Evolutionary conservation across 2,329 filamentous ascomycete genomes (phyloP).

Genomic region (Colletotrichum sp.): DNA sequence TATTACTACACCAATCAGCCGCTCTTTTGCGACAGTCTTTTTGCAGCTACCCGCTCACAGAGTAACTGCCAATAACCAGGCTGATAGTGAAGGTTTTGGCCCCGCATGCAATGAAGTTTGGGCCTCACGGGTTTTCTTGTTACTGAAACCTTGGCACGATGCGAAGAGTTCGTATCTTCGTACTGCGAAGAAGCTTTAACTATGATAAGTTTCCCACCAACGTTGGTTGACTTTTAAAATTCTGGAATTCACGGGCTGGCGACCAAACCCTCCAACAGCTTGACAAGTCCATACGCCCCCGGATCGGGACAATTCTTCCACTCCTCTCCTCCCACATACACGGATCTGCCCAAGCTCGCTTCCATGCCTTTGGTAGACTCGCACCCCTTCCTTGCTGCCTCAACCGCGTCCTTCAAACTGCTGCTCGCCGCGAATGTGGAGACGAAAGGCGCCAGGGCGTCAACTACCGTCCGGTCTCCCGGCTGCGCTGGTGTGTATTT

Average conservation of each 20-base stretch:
- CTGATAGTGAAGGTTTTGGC: neutral
- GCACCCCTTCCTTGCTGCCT: conserved; percentile 67
- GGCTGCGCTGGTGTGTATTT: conserved; percentile 70
- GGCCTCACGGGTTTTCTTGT: neutral
- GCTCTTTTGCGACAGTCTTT: neutral
- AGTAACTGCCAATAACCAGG: neutral
- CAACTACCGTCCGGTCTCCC: conserved; percentile 75
- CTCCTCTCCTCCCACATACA: conserved; percentile 73
- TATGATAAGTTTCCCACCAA: neutral
- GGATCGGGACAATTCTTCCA: conserved; percentile 75
- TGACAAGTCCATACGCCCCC: conserved; percentile 63
- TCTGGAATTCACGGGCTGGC: neutral
- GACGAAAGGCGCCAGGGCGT: conserved; percentile 74
- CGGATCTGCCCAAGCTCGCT: conserved; percentile 72
- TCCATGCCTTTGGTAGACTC: conserved; percentile 76
- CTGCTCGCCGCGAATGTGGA: conserved; percentile 58
- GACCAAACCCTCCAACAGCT: conserved; percentile 68
- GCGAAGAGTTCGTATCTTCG: neutral
- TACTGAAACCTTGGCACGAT: neutral
- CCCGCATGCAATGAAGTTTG: neutral
- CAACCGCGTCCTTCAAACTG: conserved; percentile 52
- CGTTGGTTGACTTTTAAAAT: neutral
- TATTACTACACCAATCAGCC: neutral
- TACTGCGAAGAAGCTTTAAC: neutral
- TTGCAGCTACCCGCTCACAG: no score